Evolutionary conservation across 768 basidiomycete species (phyloP).

Genomic region (Suillus subluteus): DNA sequence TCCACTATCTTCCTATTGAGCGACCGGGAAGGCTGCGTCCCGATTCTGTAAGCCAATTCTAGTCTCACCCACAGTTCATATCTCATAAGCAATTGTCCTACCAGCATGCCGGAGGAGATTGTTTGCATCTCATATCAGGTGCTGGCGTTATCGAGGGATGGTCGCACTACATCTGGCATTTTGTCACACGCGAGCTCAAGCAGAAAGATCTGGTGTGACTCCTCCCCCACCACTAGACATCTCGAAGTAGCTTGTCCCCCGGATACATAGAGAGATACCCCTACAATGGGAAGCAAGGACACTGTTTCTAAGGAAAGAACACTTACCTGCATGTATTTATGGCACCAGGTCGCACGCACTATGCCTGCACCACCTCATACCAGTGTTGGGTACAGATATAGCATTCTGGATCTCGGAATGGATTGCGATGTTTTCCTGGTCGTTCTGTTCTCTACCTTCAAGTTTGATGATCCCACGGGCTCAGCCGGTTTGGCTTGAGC

Average conservation of each 20-base stretch:
- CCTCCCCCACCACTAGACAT: background rate
- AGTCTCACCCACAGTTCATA: background rate
- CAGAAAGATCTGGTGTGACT: background rate
- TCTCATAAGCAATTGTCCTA: slow-evolving; percentile 9
- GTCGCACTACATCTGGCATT: slow-evolving; percentile 57
- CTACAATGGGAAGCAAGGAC: background rate
- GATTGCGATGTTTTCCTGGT: background rate
- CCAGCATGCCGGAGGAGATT: slow-evolving; percentile 48
- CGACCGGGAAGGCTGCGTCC: slow-evolving; percentile 63
- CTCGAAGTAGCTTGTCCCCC: background rate
- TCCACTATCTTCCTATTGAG: slow-evolving; percentile 65
- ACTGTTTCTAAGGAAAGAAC: background rate
- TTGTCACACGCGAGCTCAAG: slow-evolving; percentile 42
- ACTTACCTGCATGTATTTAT: slow-evolving; percentile 1
- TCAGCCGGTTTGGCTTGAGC: background rate
- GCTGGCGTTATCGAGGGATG: slow-evolving; percentile 54
- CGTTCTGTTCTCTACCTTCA: background rate
- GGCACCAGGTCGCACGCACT: background rate
- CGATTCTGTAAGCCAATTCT: slow-evolving; percentile 54
- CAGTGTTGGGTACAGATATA: background rate
- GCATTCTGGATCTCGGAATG: background rate
- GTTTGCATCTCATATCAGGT: slow-evolving; percentile 50
- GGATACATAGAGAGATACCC: background rate
- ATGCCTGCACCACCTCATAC: background rate
- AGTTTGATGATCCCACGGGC: background rate